Evolutionary conservation across 305 asterid genomes (phyloP), one percentile per base, ranked within the genome.

Genomic region (Plantago coronopus): DNA sequence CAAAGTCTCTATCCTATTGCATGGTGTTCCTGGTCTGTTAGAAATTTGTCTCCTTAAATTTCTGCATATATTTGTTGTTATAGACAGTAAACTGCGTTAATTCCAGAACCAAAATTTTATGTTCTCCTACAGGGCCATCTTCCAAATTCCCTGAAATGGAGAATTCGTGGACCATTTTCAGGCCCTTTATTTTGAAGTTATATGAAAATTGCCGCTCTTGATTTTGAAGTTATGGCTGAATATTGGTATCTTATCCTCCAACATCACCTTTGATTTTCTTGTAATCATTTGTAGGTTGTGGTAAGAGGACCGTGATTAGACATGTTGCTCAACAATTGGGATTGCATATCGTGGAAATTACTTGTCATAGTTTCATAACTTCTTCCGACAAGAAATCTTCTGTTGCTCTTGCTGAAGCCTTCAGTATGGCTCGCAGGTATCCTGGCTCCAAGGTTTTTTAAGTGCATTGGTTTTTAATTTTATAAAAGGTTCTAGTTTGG

Each of bases 341-440:
- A 50, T 79, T 91, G 76, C 98, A 91, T 74, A 84, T 88, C 69
- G 97, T 91, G 54, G 98, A 88, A 77, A 86, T 76, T 65, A 88
- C 83, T 69, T 88, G 98, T 70, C 97, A 84, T 67, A 79, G 69
- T 81, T 81, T 91, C 45, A 49, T 81, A 81, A 66, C 89, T 42
- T 81, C 95, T 63, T 80, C 97, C 42, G 98, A 91, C 51, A 83
- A 81, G 78, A 88, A 88, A 79, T 72, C 81, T 57, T 88, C 98
- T 66, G 67, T 75, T 69, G 90, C 93, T 57, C 81, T 91, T 29
- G 87, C 96, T 61, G 94, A 91, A 80, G 94, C 97, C 74, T 86
- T 91, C 66, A 72, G 62, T 64, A 65, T 78, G 47, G 95, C 95
- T 66, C 79, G 71, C 78, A 91, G 95, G 98, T 91, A 87, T 53